A percentile compares a stretch with the other conserved stretches of the same genome.
These are phyloP conservation scores for Cornus florida DNA, from an alignment of 148 eudicot genomes.

Conservation along the genomic window DNA sequence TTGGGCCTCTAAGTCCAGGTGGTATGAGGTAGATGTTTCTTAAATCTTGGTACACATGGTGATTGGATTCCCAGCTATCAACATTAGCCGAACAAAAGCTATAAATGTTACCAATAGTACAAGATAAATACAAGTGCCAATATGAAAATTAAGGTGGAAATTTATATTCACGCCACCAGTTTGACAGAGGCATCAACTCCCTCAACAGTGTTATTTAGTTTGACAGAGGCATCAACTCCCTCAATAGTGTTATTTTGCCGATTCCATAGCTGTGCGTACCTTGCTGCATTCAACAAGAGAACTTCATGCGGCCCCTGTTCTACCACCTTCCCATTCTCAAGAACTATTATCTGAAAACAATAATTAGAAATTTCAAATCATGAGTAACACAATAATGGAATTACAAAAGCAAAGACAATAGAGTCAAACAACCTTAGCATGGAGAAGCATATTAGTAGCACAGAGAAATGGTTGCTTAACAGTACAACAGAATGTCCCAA, in stretches of 20 bases:
- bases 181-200: slow-evolving; percentile 37
- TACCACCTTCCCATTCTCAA: slow-evolving; percentile 88
- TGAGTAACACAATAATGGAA: background rate
- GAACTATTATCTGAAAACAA: slow-evolving; percentile 68
- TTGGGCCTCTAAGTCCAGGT: no score
- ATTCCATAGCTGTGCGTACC: slow-evolving; percentile 96
- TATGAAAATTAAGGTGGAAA: no score
- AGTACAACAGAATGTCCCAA: no score
- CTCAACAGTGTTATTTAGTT: slow-evolving; percentile 63
- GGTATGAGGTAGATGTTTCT: no score
- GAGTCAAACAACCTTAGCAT: no score
- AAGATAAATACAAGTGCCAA: no score
- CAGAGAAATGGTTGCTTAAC: background rate
- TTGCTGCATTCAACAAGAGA: slow-evolving; percentile 66
- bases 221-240: slow-evolving; percentile 48
- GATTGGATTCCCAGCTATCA: no score
- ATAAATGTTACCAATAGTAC: no score
- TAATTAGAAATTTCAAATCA: background rate
- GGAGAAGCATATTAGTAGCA: background rate
- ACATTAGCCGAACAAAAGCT: no score
- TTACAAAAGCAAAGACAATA: background rate
- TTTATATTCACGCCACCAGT: no score
- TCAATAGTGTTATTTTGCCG: slow-evolving; percentile 80
- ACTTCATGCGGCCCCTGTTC: slow-evolving; percentile 94
- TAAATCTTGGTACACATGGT: no score